Percentiles rank a stretch among this genome's conserved stretches.
Conservation (phyloP, 2,329 filamentous ascomycete genomes). For the Colletotrichum echinochloae region DNA sequence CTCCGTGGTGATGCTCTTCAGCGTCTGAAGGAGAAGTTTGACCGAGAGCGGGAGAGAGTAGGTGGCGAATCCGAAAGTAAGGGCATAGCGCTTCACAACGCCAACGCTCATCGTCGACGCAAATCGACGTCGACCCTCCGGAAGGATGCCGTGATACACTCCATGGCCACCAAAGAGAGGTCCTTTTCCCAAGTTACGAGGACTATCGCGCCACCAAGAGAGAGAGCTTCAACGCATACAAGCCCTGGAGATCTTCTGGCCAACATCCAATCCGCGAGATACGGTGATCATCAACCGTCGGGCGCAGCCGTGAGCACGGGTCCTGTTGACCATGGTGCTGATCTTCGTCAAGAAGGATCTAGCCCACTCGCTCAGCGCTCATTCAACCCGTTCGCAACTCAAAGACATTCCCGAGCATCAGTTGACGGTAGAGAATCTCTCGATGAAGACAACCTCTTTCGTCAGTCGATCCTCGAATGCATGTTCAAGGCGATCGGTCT, state of each 20-base stretch:
- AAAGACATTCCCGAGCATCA: conserved; percentile 60
- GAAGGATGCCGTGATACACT: conserved; percentile 82
- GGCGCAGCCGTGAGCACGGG: conserved; percentile 49
- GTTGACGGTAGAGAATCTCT: conserved; percentile 82
- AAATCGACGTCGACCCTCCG: conserved; percentile 80
- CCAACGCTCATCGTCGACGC: conserved; percentile 71
- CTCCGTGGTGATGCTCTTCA: conserved; percentile 85
- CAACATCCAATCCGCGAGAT: conserved; percentile 78
- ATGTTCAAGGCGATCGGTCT: conserved; percentile 95
- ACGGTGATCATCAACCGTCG: conserved; percentile 60
- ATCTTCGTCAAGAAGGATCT: conserved; percentile 51
- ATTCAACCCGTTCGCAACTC: conserved; percentile 69
- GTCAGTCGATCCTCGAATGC: conserved; percentile 91
- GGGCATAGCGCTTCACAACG: conserved; percentile 95
- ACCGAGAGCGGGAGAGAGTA: conserved; percentile 83
- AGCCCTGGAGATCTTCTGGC: conserved; percentile 84
- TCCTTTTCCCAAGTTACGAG: conserved; percentile 57
- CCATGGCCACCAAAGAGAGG: conserved; percentile 62
- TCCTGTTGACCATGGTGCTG: conserved; percentile 44
- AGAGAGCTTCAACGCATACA: conserved; percentile 58
- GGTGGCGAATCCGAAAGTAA: conserved; percentile 86
- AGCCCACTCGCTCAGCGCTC: conserved; percentile 63
- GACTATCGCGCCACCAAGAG: conserved; percentile 55
- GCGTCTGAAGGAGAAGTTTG: conserved; percentile 93
- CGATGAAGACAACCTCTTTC: conserved; percentile 89